Conservation (phyloP, 257 asterid genomes). For the Solanum chilense region DNA sequence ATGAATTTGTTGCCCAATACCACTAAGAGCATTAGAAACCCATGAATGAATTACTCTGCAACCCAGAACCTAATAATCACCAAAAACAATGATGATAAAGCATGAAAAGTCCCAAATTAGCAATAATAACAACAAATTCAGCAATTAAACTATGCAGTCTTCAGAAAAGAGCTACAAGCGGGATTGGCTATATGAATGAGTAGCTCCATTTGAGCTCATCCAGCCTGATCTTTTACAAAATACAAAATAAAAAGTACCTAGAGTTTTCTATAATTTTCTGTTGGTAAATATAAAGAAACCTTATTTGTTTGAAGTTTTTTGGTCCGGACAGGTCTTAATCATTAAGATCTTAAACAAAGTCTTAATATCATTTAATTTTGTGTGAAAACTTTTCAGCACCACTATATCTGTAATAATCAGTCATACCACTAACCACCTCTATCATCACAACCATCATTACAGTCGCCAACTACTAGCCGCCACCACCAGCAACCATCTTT, state of each 20-base stretch:
- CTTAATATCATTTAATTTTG: neutral
- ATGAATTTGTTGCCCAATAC: slow-evolving; percentile 42
- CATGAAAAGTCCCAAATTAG: slow-evolving; percentile 9
- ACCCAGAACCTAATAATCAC: slow-evolving; percentile 77
- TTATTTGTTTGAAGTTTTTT: neutral
- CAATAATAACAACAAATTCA: neutral
- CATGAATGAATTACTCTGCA: slow-evolving; percentile 72
- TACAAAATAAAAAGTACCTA: neutral
- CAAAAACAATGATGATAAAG: slow-evolving; percentile 24
- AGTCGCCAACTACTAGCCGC: neutral
- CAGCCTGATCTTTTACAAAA: neutral
- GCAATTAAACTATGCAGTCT: neutral
- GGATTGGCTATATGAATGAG: neutral
- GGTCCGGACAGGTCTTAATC: neutral
- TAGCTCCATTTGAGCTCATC: neutral
- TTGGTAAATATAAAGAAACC: neutral
- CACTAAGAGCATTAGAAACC: slow-evolving; percentile 62
- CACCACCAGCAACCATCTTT: neutral
- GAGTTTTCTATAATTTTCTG: neutral
- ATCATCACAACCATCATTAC: neutral
- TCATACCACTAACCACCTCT: neutral
- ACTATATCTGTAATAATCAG: neutral
- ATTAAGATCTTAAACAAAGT: neutral
- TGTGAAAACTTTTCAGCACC: neutral
- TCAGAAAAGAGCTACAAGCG: neutral